phyloP scores from a whole-genome alignment of 345 rosid species.

The Syzygium jambos region DNA sequence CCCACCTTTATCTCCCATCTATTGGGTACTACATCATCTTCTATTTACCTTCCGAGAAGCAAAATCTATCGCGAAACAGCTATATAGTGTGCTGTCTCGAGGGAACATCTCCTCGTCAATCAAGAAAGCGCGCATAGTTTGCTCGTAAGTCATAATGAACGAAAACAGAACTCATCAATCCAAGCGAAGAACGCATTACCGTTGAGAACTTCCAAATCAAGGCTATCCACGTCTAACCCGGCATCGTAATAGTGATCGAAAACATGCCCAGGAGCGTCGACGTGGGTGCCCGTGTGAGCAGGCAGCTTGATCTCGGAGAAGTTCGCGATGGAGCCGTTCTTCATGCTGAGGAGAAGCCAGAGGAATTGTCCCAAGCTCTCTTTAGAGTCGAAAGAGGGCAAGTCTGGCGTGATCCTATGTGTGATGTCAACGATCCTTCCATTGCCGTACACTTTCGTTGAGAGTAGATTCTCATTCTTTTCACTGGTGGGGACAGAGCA shows the following conservation, averaged over 20 bases:
- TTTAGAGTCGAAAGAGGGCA: background rate
- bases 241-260: constrained; percentile 5
- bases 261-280: constrained; percentile 6
- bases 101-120: background rate
- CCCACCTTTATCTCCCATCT: background rate
- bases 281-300: constrained; percentile 11
- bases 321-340: constrained; percentile 8
- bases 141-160: background rate
- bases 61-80: background rate
- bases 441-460: background rate
- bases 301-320: constrained; percentile 8
- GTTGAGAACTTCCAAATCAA: constrained; percentile 8
- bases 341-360: constrained; percentile 9
- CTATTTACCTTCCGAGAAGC: background rate
- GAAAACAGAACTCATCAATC: background rate
- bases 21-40: background rate
- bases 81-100: background rate
- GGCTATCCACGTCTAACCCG: constrained; percentile 13
- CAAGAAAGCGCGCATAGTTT: accelerated
- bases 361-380: constrained; percentile 6
- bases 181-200: background rate
- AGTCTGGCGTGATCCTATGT: constrained; percentile 1
- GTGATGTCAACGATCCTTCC: constrained; percentile 7
- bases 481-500: background rate
- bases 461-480: background rate